Evolutionary conservation across 495 filamentous ascomycete species (phyloP), one percentile per base, ranked within the genome.

Genomic region (Pyrenopolyporus hunteri): DNA sequence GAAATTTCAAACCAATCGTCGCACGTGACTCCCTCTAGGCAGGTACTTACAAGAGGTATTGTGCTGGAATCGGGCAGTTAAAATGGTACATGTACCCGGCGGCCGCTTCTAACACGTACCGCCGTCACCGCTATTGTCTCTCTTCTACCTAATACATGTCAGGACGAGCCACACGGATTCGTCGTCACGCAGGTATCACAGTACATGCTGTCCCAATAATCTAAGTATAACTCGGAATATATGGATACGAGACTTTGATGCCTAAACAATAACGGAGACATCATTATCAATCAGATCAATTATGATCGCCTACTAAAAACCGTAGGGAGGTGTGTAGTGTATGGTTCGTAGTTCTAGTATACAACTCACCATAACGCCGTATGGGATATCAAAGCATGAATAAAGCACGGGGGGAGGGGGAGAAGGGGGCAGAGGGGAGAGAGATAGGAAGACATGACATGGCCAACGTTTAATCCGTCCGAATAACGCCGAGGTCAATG

Each of bases 401-500:
- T 56, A 66, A 65, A 57, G 49, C 53, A 61, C 59, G 62, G 40
- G 32, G 39, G 42, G 43, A 20, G 52, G 23, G 39, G 33, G 54
- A 26, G 37, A 40, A 2, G 42, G 51, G 47, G 44, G 43, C 28
- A 62, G 67, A 67, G 70, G 64, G 58, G 68, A 65, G 66, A 68
- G 35, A 39, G 54, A 53, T 54, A 57, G 44, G 64, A 60, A 54
- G 51, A 71, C 50, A 61, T 68, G 53, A 60, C 62, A 67, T 57
- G 66, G 59, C 36, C 61, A 60, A 43, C 61, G 31, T 68, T 45
- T 59, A 61, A 64, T 57, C 69, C 59, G 44, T 55, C 59, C 67
- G 58, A 65, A 47, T 62, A 74, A 74, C 72, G 65, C 72, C 70
- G 46, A 57, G 63, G 53, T 70, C 65, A 74, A 66, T 70, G 64